Evolutionary conservation across 1,139 yeast genomes (phyloP).

Genomic region (Yamadazyma diddensiae): DNA sequence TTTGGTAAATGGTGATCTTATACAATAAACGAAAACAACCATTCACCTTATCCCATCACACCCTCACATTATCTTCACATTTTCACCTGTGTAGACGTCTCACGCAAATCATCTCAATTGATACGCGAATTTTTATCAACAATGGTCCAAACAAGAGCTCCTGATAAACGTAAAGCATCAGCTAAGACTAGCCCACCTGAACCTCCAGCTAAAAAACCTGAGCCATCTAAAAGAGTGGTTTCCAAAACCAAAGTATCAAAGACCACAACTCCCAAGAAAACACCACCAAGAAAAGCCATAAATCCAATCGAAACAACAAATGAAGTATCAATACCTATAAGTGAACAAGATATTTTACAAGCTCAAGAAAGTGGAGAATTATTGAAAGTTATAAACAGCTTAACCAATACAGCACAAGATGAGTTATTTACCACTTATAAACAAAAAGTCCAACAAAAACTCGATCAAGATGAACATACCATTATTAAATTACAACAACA

Average conservation of each 20-base stretch:
- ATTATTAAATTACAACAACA: conserved; percentile 27
- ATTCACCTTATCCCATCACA: too few relatives aligned
- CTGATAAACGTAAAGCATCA: conserved; percentile 8
- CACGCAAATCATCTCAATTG: background rate
- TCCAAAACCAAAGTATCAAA: conserved; percentile 1
- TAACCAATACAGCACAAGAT: conserved; percentile 37
- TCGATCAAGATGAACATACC: conserved; percentile 26
- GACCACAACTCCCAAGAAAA: background rate
- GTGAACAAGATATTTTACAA: conserved; percentile 33
- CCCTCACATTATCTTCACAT: too few relatives aligned
- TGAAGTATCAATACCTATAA: conserved; percentile 16
- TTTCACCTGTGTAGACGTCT: too few relatives aligned
- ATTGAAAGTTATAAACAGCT: conserved; percentile 29
- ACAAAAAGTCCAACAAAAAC: conserved; percentile 24
- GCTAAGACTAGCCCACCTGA: conserved; percentile 6
- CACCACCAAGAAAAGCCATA: background rate
- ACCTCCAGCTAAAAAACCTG: background rate
- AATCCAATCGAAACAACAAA: conserved; percentile 4
- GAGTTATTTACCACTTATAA: conserved; percentile 29
- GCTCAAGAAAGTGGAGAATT: conserved; percentile 27
- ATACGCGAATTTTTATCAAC: conserved; percentile 1
- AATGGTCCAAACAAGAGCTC: conserved; percentile 17
- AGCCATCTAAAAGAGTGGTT: too few relatives aligned
- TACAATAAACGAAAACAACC: too few relatives aligned
- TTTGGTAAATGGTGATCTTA: too few relatives aligned